These are phyloP conservation scores for Carex littledalei DNA, from an alignment of 176 grass and related monocot genomes.

Conservation along the genomic window DNA sequence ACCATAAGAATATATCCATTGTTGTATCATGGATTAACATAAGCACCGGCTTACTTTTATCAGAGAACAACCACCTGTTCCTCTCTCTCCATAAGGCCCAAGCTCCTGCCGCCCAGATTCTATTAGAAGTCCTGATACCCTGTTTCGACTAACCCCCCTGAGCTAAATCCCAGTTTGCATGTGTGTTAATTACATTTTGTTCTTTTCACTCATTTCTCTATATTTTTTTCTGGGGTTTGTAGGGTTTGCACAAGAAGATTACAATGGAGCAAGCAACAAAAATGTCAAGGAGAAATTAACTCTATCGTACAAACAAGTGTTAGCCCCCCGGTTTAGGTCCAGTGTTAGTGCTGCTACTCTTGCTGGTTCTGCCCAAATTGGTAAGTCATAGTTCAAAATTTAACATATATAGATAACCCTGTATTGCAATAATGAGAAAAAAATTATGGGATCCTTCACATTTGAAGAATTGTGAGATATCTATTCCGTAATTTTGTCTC, in stretches of 20 bases:
- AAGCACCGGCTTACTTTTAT: too few species aligned
- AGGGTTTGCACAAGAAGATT: constrained; percentile 76
- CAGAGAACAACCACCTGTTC: too few species aligned
- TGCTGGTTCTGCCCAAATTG: not conserved
- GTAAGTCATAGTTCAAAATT: constrained; percentile 4
- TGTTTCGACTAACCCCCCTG: too few species aligned
- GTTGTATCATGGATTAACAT: too few species aligned
- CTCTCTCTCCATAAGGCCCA: too few species aligned
- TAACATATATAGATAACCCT: not conserved
- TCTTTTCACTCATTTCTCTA: not conserved
- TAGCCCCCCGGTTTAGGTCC: constrained; percentile 56
- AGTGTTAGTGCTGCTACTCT: constrained; percentile 21
- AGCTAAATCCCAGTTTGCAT: too few species aligned
- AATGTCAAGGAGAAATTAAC: constrained; percentile 60
- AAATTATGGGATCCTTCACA: not conserved
- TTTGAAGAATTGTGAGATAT: not conserved
- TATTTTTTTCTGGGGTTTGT: not conserved
- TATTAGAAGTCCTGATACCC: too few species aligned
- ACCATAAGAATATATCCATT: too few species aligned
- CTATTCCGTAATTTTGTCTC: not conserved
- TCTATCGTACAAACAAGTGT: constrained; percentile 54
- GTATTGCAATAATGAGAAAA: not conserved
- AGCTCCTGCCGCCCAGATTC: too few species aligned
- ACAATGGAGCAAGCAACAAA: constrained; percentile 33
- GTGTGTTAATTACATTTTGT: not conserved